These are phyloP conservation scores for Corrigiola litoralis DNA, from an alignment of 179 eudicot genomes.

Conservation along the genomic window DNA sequence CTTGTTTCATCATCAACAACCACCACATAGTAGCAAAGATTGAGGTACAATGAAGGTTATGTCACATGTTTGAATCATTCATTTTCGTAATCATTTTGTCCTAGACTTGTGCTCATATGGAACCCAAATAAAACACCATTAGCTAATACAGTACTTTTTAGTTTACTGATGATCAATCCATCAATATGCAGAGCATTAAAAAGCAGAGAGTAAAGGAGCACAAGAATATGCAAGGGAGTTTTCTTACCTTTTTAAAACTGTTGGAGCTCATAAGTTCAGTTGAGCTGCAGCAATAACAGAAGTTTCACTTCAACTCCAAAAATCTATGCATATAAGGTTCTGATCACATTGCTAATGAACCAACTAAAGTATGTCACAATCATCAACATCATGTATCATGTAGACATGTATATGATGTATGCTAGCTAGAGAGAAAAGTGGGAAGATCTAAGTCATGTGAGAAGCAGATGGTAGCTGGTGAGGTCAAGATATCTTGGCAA, in stretches of 20 bases:
- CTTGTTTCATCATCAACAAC: too few relatives aligned
- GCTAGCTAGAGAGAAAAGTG: neutral
- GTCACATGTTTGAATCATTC: too few relatives aligned
- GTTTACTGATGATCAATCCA: neutral
- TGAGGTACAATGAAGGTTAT: too few relatives aligned
- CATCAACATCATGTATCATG: neutral
- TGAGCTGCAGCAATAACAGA: neutral
- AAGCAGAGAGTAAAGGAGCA: neutral
- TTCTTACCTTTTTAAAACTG: conserved; percentile 9
- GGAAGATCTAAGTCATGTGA: conserved; percentile 12
- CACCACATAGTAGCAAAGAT: too few relatives aligned
- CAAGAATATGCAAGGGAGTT: neutral
- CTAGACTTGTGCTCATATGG: too few relatives aligned
- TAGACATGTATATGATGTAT: too few relatives aligned
- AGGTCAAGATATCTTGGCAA: conserved; percentile 3
- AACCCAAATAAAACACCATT: too few relatives aligned
- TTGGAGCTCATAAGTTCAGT: conserved; percentile 9
- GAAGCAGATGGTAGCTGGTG: conserved; percentile 7
- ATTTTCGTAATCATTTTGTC: too few relatives aligned
- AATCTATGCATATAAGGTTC: neutral
- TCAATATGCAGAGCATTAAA: too few relatives aligned
- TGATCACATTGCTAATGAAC: neutral
- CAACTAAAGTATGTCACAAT: neutral
- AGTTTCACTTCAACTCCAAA: neutral
- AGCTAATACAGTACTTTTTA: too few relatives aligned